These are phyloP conservation scores for Phylloporus sp. DNA, from an alignment of 768 basidiomycete species.

Conservation along the genomic window DNA sequence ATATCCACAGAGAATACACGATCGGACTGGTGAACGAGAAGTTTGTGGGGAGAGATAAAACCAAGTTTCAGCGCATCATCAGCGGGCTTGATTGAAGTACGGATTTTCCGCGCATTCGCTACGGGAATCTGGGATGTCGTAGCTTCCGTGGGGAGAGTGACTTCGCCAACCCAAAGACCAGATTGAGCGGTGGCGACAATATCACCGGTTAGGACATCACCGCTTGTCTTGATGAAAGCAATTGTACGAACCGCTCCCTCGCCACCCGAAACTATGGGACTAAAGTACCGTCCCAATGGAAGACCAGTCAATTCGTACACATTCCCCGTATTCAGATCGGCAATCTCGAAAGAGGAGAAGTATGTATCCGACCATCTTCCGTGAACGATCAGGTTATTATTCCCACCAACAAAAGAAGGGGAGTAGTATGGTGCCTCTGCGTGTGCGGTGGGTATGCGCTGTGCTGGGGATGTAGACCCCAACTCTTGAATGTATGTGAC, in stretches of 20 bases:
- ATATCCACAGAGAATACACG: slow-evolving; percentile 52
- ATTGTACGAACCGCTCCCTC: slow-evolving; percentile 43
- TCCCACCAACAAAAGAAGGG: slow-evolving; percentile 49
- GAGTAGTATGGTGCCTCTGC: slow-evolving; percentile 56
- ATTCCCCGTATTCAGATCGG: slow-evolving; percentile 42
- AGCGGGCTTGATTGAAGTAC: slow-evolving; percentile 44
- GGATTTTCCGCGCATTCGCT: slow-evolving; percentile 46
- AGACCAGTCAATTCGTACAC: slow-evolving; percentile 52
- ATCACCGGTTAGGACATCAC: slow-evolving; percentile 57
- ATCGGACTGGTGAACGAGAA: slow-evolving; percentile 57
- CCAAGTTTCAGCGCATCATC: slow-evolving; percentile 46
- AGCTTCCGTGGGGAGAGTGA: slow-evolving; percentile 43
- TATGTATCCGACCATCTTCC: slow-evolving; percentile 63
- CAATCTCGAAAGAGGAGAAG: slow-evolving; percentile 65
- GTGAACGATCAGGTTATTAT: slow-evolving; percentile 51
- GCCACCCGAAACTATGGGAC: slow-evolving; percentile 48
- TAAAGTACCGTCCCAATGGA: slow-evolving; percentile 63
- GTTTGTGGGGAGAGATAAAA: slow-evolving; percentile 53
- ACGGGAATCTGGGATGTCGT: slow-evolving; percentile 35
- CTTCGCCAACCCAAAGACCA: slow-evolving; percentile 63
- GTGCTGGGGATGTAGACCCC: slow-evolving; percentile 28
- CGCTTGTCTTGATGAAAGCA: slow-evolving; percentile 62
- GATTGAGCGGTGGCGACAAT: slow-evolving; percentile 59
- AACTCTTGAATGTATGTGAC: slow-evolving; percentile 26
- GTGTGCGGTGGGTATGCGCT: slow-evolving; percentile 47